Base-by-base conservation (phyloP, 257 asterid genomes). In the Eucommia ulmoides region DNA sequence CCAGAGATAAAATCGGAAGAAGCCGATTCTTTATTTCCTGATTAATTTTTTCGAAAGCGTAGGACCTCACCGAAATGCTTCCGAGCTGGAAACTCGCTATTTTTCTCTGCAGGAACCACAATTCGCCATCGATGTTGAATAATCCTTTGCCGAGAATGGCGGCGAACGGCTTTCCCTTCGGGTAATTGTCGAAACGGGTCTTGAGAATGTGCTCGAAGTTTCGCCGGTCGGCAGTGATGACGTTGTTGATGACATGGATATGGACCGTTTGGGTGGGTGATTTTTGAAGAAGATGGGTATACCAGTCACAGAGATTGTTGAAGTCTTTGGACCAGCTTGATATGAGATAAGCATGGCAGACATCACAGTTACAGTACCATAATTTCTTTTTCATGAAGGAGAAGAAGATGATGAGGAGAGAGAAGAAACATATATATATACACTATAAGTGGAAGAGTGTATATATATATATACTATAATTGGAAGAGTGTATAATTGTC, bases 1-100 rank as follows among this genome's bases (percentile, higher is more conserved):
- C 54, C 0, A 69, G 45, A 33, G 62, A 53, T 49, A 71, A 14
- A 6, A 71, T 51, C 0, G 80, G 75, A 1, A 73, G 26, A 45
- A 77, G 19, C 0, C 73, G 63, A 6, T 19, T 6, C 8, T 42
- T 18, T 3, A 42, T 42, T 21, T 42, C 48, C 1, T 8, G 19
- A 16, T 10, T 16, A 2, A 42, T 21, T 6, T 2, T 18, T 21
- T 42, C 48, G 19, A 42, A 42, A 0, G 48, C 48, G 19, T 42
- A 42, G 4, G 48, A 42, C 15, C 48, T 42, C 19, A 42, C 19
- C 1, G 48, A 16, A 16, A 18, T 10, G 6, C 48, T 42, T 6
- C 48, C 48, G 15, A 42, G 48, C 20, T 42, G 20, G 4, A 42
- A 10, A 42, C 48, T 42, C 3, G 48, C 48, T 21, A 42, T 42